A percentile compares a stretch with the other conserved stretches of the same genome.
These are phyloP conservation scores for Echium plantagineum DNA, from an alignment of 257 asterid genomes.

Conservation along the genomic window DNA sequence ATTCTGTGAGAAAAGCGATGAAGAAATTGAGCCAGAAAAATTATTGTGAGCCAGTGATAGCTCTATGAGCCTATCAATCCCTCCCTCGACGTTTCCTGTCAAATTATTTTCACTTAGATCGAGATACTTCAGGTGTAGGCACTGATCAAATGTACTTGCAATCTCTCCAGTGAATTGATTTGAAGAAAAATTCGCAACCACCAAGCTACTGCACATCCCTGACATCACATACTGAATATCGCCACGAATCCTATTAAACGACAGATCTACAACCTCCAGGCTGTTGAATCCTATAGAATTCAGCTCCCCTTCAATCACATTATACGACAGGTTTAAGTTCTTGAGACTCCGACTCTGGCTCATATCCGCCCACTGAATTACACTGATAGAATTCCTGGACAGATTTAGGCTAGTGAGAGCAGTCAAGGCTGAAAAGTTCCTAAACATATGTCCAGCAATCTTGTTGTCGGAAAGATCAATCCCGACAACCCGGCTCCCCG, in stretches of 20 bases:
- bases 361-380: slow-evolving; percentile 40
- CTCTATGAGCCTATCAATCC: slow-evolving; percentile 48
- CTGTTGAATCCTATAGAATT: slow-evolving; percentile 45
- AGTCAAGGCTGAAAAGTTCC: slow-evolving; percentile 61
- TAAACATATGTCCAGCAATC: slow-evolving; percentile 42
- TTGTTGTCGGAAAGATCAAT: slow-evolving; percentile 39
- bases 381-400: slow-evolving; percentile 69
- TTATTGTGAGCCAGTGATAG: slow-evolving; percentile 47
- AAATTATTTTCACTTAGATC: slow-evolving; percentile 57
- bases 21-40: slow-evolving; percentile 30
- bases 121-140: slow-evolving; percentile 47
- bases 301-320: slow-evolving; percentile 44
- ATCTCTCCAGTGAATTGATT: slow-evolving; percentile 58
- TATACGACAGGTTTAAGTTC: slow-evolving; percentile 58
- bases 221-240: slow-evolving; percentile 35
- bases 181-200: slow-evolving; percentile 51
- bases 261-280: slow-evolving; percentile 62
- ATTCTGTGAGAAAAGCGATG: slow-evolving; percentile 28
- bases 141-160: slow-evolving; percentile 35
- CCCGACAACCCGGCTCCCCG: slow-evolving; percentile 35
- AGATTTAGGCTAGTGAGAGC: slow-evolving; percentile 55
- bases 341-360: slow-evolving; percentile 47
- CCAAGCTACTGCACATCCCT: slow-evolving; percentile 31
- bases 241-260: slow-evolving; percentile 46
- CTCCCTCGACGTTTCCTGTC: slow-evolving; percentile 50